Conservation (phyloP, 192 early-diverging fungal species). For the Podila minutissima region DNA sequence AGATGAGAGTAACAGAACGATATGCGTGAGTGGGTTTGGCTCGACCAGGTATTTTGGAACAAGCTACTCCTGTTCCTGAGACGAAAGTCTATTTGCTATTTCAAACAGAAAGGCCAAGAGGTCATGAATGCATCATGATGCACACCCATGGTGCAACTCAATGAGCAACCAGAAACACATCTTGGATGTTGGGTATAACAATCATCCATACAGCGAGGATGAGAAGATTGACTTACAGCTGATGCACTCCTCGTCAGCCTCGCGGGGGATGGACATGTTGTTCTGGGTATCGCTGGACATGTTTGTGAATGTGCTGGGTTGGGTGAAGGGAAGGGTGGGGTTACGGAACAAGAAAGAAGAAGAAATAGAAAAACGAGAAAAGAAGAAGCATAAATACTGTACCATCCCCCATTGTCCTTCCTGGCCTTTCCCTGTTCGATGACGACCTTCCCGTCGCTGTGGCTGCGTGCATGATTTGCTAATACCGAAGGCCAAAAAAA, state of each 20-base stretch:
- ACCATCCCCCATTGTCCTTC: background rate
- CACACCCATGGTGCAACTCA: too few species aligned
- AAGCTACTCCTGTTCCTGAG: too few species aligned
- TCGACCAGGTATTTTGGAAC: too few species aligned
- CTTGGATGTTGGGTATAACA: too few species aligned
- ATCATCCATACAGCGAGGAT: too few species aligned
- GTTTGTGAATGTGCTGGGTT: constrained; percentile 6
- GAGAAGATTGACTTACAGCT: constrained; percentile 20
- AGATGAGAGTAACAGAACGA: constrained; percentile 4
- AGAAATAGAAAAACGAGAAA: background rate
- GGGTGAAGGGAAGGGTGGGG: background rate
- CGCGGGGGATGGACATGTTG: constrained; percentile 49
- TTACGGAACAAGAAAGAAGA: background rate
- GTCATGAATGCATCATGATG: too few species aligned
- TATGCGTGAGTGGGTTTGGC: background rate
- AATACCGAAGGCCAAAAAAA: background rate
- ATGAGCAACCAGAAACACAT: too few species aligned
- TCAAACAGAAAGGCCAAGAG: too few species aligned
- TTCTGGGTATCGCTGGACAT: constrained; percentile 62
- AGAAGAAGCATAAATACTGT: background rate
- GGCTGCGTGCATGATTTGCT: background rate
- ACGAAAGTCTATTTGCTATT: too few species aligned
- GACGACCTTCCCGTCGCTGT: background rate
- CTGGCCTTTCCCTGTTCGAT: background rate
- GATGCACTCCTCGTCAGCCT: constrained; percentile 53